A percentile compares a stretch with the other conserved stretches of the same genome.
Conservation (phyloP, 2,329 filamentous ascomycete genomes). For the Neonectria sp. region DNA sequence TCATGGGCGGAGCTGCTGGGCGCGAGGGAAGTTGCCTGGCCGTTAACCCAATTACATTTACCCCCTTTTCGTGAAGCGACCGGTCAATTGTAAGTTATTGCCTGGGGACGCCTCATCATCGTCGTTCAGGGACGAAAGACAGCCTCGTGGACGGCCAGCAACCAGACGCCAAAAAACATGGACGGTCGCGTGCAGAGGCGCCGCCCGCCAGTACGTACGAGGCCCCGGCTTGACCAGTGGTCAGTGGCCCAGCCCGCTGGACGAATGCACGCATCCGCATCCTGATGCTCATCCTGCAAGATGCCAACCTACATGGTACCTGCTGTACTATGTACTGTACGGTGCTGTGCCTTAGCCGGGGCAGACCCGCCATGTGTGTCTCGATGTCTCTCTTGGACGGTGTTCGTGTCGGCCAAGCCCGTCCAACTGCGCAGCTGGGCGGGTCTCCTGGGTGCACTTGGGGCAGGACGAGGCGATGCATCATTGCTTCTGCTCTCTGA, state of each 20-base stretch:
- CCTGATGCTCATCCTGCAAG: conserved; percentile 16
- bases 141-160: conserved; percentile 13
- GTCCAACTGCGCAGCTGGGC: conserved; percentile 25
- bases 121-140: neutral
- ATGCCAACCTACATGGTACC: conserved; percentile 19
- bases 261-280: conserved; percentile 19
- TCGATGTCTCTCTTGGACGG: conserved; percentile 26
- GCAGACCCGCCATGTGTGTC: conserved; percentile 23
- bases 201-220: conserved; percentile 18
- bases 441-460: conserved; percentile 17
- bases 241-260: conserved; percentile 5
- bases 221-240: conserved; percentile 13
- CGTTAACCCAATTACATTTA: neutral
- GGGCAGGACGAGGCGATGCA: conserved; percentile 22
- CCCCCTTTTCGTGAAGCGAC: neutral
- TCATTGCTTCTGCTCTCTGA: conserved; percentile 13
- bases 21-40: neutral
- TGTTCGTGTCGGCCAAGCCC: conserved; percentile 32
- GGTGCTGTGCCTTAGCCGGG: neutral
- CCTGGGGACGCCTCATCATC: conserved; percentile 3
- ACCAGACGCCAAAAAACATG: conserved; percentile 13
- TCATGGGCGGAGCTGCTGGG: conserved; percentile 5
- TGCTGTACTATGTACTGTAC: neutral
- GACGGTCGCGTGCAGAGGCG: conserved; percentile 9
- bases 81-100: neutral